A percentile compares a stretch with the other conserved stretches of the same genome.
Evolutionary conservation across 129 eudicot genomes (phyloP).

Genomic region (Flaveria linearis): DNA sequence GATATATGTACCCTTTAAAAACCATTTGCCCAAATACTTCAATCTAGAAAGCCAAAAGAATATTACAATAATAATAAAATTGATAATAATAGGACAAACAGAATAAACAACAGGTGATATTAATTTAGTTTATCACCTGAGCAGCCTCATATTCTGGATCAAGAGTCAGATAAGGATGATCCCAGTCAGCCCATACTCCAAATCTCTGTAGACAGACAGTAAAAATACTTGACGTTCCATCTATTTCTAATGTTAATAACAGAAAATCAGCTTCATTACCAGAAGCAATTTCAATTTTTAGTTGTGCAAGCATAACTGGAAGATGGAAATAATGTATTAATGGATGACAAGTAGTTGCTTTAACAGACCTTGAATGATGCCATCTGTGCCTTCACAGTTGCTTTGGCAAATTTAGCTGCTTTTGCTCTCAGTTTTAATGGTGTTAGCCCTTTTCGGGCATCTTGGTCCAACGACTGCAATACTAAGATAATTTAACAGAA

Average conservation of each 20-base stretch:
- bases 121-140: slow-evolving; percentile 52
- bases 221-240: slow-evolving; percentile 13
- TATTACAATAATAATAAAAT: background rate
- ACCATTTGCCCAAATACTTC: slow-evolving; percentile 32
- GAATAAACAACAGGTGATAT: background rate
- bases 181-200: slow-evolving; percentile 99
- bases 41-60: slow-evolving; percentile 6
- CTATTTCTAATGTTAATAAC: slow-evolving; percentile 5
- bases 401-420: slow-evolving; percentile 96
- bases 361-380: slow-evolving; percentile 83
- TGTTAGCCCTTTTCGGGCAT: slow-evolving; percentile 85
- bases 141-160: slow-evolving; percentile 99
- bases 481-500: slow-evolving; percentile 54
- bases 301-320: slow-evolving; percentile 5
- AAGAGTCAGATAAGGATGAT: slow-evolving; percentile 90
- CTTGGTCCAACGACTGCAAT: slow-evolving; percentile 90
- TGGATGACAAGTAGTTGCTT: background rate
- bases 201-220: slow-evolving; percentile 52
- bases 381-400: slow-evolving; percentile 93
- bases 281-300: background rate
- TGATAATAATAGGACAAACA: background rate
- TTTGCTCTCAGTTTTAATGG: slow-evolving; percentile 91
- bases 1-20: slow-evolving; percentile 76
- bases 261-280: background rate
- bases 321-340: slow-evolving; percentile 1